Percentiles rank a stretch among this genome's conserved stretches.
Conservation (phyloP, 768 basidiomycete genomes). For the Mycena rebaudengoi region DNA sequence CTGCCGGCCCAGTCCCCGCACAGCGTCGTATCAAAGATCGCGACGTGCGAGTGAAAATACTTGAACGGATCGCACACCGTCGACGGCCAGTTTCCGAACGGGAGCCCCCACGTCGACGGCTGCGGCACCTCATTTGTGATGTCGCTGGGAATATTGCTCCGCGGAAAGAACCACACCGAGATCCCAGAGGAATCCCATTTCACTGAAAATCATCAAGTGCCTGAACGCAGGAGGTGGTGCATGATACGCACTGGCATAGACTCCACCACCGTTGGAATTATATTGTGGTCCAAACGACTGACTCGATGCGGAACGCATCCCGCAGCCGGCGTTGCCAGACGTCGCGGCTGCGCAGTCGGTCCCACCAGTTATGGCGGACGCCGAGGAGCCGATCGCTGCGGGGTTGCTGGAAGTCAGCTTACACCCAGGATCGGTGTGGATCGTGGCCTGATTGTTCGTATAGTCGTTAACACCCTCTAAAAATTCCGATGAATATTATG, state of each 20-base stretch:
- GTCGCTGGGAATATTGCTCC: slow-evolving; percentile 78
- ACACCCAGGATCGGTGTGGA: slow-evolving; percentile 82
- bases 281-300: slow-evolving; percentile 87
- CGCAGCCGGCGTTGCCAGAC: slow-evolving; percentile 86
- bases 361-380: slow-evolving; percentile 65
- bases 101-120: slow-evolving; percentile 79
- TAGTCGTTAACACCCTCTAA: slow-evolving; percentile 85
- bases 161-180: slow-evolving; percentile 83
- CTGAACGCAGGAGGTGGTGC: slow-evolving; percentile 1
- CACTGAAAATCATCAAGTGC: slow-evolving; percentile 51
- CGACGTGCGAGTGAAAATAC: slow-evolving; percentile 80
- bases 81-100: slow-evolving; percentile 84
- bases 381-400: slow-evolving; percentile 62
- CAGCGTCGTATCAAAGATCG: slow-evolving; percentile 87
- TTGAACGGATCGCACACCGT: slow-evolving; percentile 76
- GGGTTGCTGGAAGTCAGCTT: slow-evolving; percentile 59
- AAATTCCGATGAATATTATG: slow-evolving; percentile 70
- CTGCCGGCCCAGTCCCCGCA: slow-evolving; percentile 90
- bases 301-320: slow-evolving; percentile 65
- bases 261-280: slow-evolving; percentile 86
- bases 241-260: slow-evolving; percentile 84
- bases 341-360: slow-evolving; percentile 75
- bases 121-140: slow-evolving; percentile 76
- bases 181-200: slow-evolving; percentile 82
- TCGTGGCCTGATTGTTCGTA: slow-evolving; percentile 82